phyloP scores from a whole-genome alignment of 495 filamentous ascomycete species.

The Aspergillus ellipticus region DNA sequence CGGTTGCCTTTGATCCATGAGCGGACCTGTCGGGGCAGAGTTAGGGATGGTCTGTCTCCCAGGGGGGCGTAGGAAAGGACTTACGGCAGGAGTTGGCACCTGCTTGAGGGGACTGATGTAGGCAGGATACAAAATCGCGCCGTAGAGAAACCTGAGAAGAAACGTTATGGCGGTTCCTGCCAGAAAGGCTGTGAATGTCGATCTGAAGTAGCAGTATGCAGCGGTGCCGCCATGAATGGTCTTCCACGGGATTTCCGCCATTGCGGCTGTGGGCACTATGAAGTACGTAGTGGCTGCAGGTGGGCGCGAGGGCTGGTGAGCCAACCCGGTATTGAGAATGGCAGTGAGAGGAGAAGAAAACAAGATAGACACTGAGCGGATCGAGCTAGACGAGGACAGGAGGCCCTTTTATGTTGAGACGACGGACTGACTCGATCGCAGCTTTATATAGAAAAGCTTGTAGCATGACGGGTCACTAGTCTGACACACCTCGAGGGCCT shows the following conservation, averaged over 20 bases:
- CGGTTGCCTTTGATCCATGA: slow-evolving; percentile 36
- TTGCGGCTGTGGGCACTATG: not conserved
- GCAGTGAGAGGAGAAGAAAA: not conserved
- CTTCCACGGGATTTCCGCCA: slow-evolving; percentile 14
- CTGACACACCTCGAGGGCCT: not conserved
- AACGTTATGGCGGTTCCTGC: slow-evolving; percentile 22
- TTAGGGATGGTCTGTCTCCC: too few species aligned
- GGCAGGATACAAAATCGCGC: slow-evolving; percentile 62
- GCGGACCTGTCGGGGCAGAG: slow-evolving; percentile 26
- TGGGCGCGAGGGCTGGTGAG: not conserved
- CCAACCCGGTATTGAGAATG: not conserved
- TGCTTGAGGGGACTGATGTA: slow-evolving; percentile 67
- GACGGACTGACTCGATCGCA: not conserved
- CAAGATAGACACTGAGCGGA: not conserved
- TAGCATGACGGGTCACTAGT: not conserved
- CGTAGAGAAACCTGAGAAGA: slow-evolving; percentile 41
- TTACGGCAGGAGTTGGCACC: slow-evolving; percentile 57
- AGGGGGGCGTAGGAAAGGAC: too few species aligned
- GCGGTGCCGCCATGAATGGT: slow-evolving; percentile 24
- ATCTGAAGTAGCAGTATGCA: slow-evolving; percentile 29
- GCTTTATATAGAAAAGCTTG: not conserved
- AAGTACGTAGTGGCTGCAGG: not conserved
- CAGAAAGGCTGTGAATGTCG: slow-evolving; percentile 22
- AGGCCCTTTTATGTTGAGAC: not conserved
- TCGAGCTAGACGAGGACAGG: not conserved